phyloP scores from a whole-genome alignment of 129 eudicot genomes.

The Tagetes patula region DNA sequence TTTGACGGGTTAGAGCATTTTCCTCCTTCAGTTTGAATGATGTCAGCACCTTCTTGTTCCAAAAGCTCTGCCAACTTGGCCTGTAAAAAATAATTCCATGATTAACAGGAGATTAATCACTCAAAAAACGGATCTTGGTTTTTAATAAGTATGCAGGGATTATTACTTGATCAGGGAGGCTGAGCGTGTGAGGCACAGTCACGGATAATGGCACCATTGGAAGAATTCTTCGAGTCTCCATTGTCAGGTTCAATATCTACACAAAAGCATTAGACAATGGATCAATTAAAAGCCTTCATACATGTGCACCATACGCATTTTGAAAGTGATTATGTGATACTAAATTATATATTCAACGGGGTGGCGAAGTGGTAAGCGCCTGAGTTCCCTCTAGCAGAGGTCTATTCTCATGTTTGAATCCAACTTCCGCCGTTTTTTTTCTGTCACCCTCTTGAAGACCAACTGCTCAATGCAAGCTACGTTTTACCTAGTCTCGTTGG shows the following conservation, averaged over 20 bases:
- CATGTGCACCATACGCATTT: neutral
- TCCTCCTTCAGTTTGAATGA: slow-evolving; percentile 97
- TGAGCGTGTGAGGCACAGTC: slow-evolving; percentile 89
- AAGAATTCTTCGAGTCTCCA: slow-evolving; percentile 72
- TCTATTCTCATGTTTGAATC: neutral
- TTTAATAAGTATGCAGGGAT: neutral
- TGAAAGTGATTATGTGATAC: slow-evolving; percentile 5
- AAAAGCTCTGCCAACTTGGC: slow-evolving; percentile 77
- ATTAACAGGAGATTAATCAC: neutral
- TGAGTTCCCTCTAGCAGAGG: no score
- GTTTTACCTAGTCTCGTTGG: no score
- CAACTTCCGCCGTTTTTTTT: neutral
- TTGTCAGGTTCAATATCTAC: slow-evolving; percentile 68
- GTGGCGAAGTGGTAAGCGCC: no score
- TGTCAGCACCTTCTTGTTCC: slow-evolving; percentile 86
- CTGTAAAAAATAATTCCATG: slow-evolving; percentile 32
- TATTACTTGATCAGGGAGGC: slow-evolving; percentile 90
- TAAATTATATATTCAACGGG: no score
- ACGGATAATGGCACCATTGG: slow-evolving; percentile 74
- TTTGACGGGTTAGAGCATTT: slow-evolving; percentile 78
- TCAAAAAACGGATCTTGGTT: neutral
- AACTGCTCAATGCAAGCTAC: no score
- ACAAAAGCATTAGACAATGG: neutral
- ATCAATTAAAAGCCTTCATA: neutral
- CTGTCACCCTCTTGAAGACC: no score